Evolutionary conservation across 495 filamentous ascomycete genomes (phyloP).

Genomic region (Baudoinia panamericana): DNA sequence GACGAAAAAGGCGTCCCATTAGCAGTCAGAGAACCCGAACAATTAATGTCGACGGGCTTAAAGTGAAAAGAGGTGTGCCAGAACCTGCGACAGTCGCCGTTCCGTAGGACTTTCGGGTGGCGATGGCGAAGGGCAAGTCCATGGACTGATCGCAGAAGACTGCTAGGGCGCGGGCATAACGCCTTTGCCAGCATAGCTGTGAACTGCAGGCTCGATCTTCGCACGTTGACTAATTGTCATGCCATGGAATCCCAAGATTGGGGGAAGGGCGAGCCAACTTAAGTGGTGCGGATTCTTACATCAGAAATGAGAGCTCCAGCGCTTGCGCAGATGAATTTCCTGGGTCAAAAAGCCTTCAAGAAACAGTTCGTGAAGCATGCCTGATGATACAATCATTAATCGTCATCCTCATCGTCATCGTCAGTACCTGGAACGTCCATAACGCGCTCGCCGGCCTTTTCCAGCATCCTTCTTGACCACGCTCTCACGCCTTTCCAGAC

Average conservation of each 20-base stretch:
- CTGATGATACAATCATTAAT: slow-evolving; percentile 4
- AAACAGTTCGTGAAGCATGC: not conserved
- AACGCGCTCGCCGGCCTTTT: slow-evolving; percentile 63
- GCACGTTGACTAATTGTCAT: slow-evolving; percentile 93
- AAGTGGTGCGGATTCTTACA: slow-evolving; percentile 53
- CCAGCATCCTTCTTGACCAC: slow-evolving; percentile 53
- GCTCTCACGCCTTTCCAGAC: slow-evolving; percentile 68
- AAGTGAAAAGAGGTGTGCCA: no score
- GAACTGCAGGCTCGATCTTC: slow-evolving; percentile 50
- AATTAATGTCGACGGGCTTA: no score
- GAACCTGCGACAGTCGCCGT: no score
- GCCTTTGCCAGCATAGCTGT: no score
- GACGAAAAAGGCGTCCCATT: no score
- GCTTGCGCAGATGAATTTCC: not conserved
- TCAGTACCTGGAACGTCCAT: slow-evolving; percentile 70
- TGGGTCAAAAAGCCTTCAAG: not conserved
- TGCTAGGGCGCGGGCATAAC: no score
- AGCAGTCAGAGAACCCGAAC: no score
- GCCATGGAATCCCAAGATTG: slow-evolving; percentile 43
- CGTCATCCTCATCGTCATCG: slow-evolving; percentile 53
- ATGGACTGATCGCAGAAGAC: no score
- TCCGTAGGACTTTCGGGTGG: no score
- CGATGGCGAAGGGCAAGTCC: no score
- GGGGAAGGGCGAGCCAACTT: slow-evolving; percentile 62
- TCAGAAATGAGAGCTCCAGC: not conserved